Evolutionary conservation across 176 grass and related monocot species (phyloP), one percentile per base, ranked within the genome.

Genomic region (Cocos nucifera): DNA sequence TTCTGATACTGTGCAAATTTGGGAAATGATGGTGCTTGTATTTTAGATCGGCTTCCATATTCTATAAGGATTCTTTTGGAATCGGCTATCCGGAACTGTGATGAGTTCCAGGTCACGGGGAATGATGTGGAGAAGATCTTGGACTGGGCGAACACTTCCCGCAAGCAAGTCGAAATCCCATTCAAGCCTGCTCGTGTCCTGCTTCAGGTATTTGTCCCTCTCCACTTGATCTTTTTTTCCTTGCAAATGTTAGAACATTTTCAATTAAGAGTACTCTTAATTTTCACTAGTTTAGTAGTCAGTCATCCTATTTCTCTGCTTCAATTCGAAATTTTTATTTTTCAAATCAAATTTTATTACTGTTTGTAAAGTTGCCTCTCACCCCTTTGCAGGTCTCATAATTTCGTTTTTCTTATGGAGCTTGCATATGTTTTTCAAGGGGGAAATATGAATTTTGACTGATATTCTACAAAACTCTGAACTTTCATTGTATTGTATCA

Each of bases 181-280:
- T 97, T 97, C 70, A 97, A 91, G 68, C 92, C 87, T 32, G 87
- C 92, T 27, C 92, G 92, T 66, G 92, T 97, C 58, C 87, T 97
- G 56, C 92, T 97, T 69, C 92, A 91, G 87, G 86, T 88, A 24
- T 18, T 6, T 55, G 29, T 59, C 63, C 23, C 19, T 69, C 25
- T 62, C 18, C 32, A 52, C 28, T 4, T 53, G 17, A 48, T 52
- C 15, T 27, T 51, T 12, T 9, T 14, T 54, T 23, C 54, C 39
- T 44, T 73, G 57, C 17, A 23, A 24, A 44, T 44, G 35, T 10
- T 44, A 44, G 6, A 44, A 12, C 35, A 44, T 12, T 44, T 44
- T 44, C 9, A 44, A 44, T 44, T 8, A 1, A 44, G 35, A 44
- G 8, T 44, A 44, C 35, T 44, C 35, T 44, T 44, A 44, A 44